Percentiles rank a stretch among this genome's conserved stretches.
These are phyloP conservation scores for Rhodotorula mucilaginosa DNA, from an alignment of 1,284 basidiomycete genomes.

Conservation along the genomic window DNA sequence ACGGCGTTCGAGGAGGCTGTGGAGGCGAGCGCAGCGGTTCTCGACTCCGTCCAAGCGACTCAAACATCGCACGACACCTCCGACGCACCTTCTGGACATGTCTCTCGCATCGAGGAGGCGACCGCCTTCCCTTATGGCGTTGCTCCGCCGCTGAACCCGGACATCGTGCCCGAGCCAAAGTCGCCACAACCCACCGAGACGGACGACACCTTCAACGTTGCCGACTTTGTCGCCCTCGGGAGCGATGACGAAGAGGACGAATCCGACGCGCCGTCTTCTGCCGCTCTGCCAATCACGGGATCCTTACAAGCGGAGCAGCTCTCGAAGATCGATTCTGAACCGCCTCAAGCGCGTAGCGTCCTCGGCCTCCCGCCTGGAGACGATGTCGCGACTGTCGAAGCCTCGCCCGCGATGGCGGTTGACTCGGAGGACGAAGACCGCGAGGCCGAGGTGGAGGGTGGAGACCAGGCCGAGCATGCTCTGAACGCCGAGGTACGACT, in stretches of 20 bases:
- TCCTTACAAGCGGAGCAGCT: too few species aligned
- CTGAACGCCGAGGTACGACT: too few species aligned
- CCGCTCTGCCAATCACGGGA: too few species aligned
- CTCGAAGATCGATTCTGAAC: too few species aligned
- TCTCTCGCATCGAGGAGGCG: neutral
- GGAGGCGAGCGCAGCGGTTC: too few species aligned
- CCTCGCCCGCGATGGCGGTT: neutral
- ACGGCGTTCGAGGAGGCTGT: too few species aligned
- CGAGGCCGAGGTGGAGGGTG: neutral
- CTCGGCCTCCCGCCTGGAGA: neutral
- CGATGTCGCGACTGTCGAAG: neutral
- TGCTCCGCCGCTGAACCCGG: neutral
- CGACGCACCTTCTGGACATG: too few species aligned
- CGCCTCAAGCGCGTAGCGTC: neutral
- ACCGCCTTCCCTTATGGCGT: neutral
- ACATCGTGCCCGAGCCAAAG: neutral
- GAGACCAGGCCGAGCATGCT: neutral
- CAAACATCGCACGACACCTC: too few species aligned
- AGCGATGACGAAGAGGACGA: conserved; percentile 18
- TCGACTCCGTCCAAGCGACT: too few species aligned
- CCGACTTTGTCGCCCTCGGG: neutral
- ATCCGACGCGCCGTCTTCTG: neutral
- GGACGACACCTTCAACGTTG: neutral
- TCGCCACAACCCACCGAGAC: too few species aligned
- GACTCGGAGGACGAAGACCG: neutral